Percentiles rank a stretch among this genome's conserved stretches.
These are phyloP conservation scores for Scleromitrula shiraiana DNA, from an alignment of 2,329 filamentous ascomycete genomes.

Conservation along the genomic window DNA sequence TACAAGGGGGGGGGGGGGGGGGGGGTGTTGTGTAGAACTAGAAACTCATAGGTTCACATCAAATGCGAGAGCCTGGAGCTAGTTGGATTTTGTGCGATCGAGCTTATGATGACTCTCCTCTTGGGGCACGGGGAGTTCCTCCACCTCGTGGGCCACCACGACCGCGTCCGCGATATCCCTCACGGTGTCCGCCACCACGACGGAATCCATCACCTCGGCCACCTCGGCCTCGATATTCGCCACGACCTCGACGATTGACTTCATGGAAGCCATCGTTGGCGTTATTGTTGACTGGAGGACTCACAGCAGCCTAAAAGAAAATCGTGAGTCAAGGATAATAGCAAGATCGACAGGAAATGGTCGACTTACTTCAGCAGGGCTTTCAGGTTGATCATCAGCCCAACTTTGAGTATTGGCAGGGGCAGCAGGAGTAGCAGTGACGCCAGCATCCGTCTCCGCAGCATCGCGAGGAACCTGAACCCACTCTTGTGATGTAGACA, in stretches of 20 bases:
- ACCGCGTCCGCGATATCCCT: slow-evolving; percentile 30
- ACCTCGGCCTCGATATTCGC: slow-evolving; percentile 34
- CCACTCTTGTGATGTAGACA: slow-evolving; percentile 31
- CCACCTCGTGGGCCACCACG: slow-evolving; percentile 17
- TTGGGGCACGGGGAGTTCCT: slow-evolving; percentile 19
- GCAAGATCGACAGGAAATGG: too few relatives aligned
- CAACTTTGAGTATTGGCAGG: slow-evolving; percentile 60
- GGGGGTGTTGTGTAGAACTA: background rate
- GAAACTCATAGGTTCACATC: background rate
- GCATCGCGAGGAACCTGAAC: slow-evolving; percentile 64
- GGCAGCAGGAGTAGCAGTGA: slow-evolving; percentile 46
- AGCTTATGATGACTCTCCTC: slow-evolving; percentile 8
- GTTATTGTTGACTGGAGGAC: slow-evolving; percentile 34
- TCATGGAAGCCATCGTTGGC: slow-evolving; percentile 65
- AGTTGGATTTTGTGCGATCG: background rate
- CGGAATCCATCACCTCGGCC: slow-evolving; percentile 41
- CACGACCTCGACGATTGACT: slow-evolving; percentile 50
- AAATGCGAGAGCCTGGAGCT: background rate
- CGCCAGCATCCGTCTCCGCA: slow-evolving; percentile 62
- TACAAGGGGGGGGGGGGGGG: too few relatives aligned
- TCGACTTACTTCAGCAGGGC: slow-evolving; percentile 36
- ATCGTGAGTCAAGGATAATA: background rate
- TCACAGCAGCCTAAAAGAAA: slow-evolving; percentile 29
- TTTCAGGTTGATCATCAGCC: slow-evolving; percentile 70
- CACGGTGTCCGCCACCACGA: slow-evolving; percentile 32